phyloP scores from a whole-genome alignment of 768 basidiomycete genomes.

The Tylopilus sp. region DNA sequence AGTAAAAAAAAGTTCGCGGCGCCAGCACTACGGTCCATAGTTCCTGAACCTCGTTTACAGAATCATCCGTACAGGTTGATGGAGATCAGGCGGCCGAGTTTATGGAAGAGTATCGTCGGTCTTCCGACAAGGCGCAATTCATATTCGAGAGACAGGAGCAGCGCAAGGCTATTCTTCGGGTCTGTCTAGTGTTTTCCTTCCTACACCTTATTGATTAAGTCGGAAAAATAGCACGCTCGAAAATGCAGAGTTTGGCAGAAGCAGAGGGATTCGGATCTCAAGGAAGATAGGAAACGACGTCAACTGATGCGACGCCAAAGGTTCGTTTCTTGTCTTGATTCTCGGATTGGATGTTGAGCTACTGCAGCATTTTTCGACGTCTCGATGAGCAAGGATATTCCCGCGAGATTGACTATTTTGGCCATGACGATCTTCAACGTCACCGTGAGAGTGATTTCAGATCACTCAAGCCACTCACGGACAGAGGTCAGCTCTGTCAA shows the following conservation, averaged over 20 bases:
- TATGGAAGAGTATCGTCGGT: conserved; percentile 4
- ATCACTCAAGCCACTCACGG: conserved; percentile 5
- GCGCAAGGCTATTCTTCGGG: not conserved
- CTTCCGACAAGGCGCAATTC: conserved; percentile 2
- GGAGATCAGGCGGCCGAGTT: conserved; percentile 7
- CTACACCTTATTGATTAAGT: not conserved
- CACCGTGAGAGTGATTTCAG: not conserved
- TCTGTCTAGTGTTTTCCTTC: not conserved
- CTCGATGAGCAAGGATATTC: conserved; percentile 6
- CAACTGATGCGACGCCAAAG: not conserved
- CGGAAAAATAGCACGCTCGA: conserved; percentile 3
- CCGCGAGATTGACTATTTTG: not conserved
- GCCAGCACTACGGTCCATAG: not conserved
- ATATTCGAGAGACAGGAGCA: not conserved
- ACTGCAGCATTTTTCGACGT: conserved; percentile 10
- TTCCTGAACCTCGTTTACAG: not conserved
- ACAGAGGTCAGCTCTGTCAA: not conserved
- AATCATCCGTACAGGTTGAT: not conserved
- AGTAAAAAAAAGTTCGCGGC: not conserved
- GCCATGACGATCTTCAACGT: fast-evolving
- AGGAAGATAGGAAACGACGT: not conserved
- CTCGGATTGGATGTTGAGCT: not conserved
- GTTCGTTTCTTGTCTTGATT: not conserved
- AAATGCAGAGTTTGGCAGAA: conserved; percentile 6
- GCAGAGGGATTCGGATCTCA: not conserved